Evolutionary conservation across 202 grass and related monocot genomes (phyloP).

Genomic region (Schoenoplectus tabernaemontani): DNA sequence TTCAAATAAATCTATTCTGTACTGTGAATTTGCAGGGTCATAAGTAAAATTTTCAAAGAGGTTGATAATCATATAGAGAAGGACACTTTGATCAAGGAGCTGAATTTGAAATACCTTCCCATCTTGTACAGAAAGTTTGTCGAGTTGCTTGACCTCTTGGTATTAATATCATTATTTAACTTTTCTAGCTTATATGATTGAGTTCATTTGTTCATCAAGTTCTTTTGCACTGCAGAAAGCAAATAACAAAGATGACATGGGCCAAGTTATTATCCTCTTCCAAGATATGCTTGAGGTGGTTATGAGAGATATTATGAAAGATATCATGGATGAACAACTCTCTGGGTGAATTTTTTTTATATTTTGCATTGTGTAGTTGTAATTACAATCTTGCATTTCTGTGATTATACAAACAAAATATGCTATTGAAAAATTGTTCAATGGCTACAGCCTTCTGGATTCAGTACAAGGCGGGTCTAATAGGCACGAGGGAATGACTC

Average conservation of each 20-base stretch:
- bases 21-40: conserved; percentile 48
- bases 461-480: conserved; percentile 41
- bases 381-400: not conserved
- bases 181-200: conserved; percentile 20
- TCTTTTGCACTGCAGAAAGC: conserved; percentile 47
- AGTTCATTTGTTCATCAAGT: conserved; percentile 13
- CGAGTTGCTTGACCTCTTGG: conserved; percentile 72
- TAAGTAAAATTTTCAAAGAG: conserved; percentile 46
- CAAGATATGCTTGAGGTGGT: conserved; percentile 99
- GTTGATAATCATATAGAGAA: conserved; percentile 42
- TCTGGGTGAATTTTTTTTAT: conserved; percentile 28
- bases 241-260: conserved; percentile 66
- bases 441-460: conserved; percentile 51
- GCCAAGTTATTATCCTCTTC: conserved; percentile 80
- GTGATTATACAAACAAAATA: not conserved
- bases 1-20: not conserved
- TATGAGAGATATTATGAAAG: conserved; percentile 86
- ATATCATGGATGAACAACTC: conserved; percentile 74
- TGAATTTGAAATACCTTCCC: conserved; percentile 71
- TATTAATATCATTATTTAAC: conserved; percentile 26
- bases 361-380: not conserved
- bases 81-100: conserved; percentile 31
- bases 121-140: conserved; percentile 61
- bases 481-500: conserved; percentile 56
- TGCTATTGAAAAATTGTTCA: conserved; percentile 8